These are phyloP conservation scores for Vararia minispora DNA, from an alignment of 768 basidiomycete genomes.

Conservation along the genomic window DNA sequence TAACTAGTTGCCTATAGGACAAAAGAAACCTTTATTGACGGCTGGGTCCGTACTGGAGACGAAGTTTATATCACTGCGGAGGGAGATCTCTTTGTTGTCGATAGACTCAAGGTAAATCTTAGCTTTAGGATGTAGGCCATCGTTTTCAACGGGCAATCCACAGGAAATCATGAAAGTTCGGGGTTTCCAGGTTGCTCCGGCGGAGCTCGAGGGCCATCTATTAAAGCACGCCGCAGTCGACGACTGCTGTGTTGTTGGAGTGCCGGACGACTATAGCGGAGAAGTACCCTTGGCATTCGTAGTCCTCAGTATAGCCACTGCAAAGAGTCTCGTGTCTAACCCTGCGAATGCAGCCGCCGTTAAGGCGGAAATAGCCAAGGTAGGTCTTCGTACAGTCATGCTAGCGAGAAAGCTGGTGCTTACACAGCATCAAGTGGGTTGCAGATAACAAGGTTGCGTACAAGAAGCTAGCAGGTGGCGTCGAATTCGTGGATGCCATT, in stretches of 20 bases:
- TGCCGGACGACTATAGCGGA: slow-evolving; percentile 61
- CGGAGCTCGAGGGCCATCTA: slow-evolving; percentile 60
- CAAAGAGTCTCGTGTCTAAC: slow-evolving; percentile 3
- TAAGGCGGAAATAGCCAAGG: slow-evolving; percentile 10
- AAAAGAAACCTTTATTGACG: slow-evolving; percentile 55
- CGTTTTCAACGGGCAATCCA: neutral
- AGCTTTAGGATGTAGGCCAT: too few relatives aligned
- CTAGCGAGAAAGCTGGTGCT: neutral
- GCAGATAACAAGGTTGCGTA: slow-evolving; percentile 23
- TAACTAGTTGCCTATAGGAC: too few relatives aligned
- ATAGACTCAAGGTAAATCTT: slow-evolving; percentile 40
- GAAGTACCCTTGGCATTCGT: slow-evolving; percentile 66
- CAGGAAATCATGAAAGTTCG: slow-evolving; percentile 60
- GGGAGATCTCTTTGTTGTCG: slow-evolving; percentile 47
- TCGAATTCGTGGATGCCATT: slow-evolving; percentile 25
- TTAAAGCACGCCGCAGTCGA: slow-evolving; percentile 47
- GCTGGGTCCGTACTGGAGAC: slow-evolving; percentile 67
- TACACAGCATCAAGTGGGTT: slow-evolving; percentile 16
- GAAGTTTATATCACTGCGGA: slow-evolving; percentile 44
- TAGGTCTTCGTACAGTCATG: neutral
- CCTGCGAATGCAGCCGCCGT: slow-evolving; percentile 2
- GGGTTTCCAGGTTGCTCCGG: slow-evolving; percentile 68
- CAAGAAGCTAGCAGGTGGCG: slow-evolving; percentile 26
- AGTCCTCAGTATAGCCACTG: slow-evolving; percentile 27
- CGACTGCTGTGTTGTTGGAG: slow-evolving; percentile 52